phyloP scores from a whole-genome alignment of 305 asterid species.

The Caryopteris hybrid region DNA sequence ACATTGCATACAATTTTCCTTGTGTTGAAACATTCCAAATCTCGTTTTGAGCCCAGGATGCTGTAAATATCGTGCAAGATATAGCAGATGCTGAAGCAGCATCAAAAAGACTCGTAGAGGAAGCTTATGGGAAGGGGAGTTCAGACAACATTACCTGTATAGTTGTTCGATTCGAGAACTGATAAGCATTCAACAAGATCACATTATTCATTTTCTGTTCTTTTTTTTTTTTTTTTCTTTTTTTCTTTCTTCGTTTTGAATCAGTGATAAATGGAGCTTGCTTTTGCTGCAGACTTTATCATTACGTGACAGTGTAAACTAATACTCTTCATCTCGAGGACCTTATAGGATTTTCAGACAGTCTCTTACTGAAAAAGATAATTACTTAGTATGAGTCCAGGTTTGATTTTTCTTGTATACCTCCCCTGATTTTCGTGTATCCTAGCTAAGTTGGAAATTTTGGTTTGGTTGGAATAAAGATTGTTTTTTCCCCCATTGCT shows the following conservation, averaged over 20 bases:
- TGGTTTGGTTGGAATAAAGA: conserved; percentile 1
- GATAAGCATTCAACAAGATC: conserved; percentile 14
- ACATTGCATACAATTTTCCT: neutral
- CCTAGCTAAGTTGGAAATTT: neutral
- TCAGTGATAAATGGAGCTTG: neutral
- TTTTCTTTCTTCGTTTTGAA: neutral
- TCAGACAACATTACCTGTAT: conserved; percentile 66
- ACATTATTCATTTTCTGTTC: neutral
- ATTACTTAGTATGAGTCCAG: neutral
- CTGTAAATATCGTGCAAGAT: conserved; percentile 55
- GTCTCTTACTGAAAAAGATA: neutral
- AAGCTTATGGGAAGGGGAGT: conserved; percentile 62
- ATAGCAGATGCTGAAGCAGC: conserved; percentile 64
- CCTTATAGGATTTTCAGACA: conserved; percentile 1
- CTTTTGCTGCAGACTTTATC: neutral
- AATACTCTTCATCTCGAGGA: neutral
- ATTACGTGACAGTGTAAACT: neutral
- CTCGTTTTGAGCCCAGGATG: conserved; percentile 39
- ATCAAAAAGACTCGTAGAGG: conserved; percentile 57
- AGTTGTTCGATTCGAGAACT: conserved; percentile 56
- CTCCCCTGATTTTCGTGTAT: neutral
- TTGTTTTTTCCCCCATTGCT: neutral
- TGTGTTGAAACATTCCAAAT: neutral
- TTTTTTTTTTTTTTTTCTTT: neutral
- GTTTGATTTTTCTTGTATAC: neutral